These are phyloP conservation scores for Amanita molliuscula DNA, from an alignment of 768 basidiomycete species.

Conservation along the genomic window DNA sequence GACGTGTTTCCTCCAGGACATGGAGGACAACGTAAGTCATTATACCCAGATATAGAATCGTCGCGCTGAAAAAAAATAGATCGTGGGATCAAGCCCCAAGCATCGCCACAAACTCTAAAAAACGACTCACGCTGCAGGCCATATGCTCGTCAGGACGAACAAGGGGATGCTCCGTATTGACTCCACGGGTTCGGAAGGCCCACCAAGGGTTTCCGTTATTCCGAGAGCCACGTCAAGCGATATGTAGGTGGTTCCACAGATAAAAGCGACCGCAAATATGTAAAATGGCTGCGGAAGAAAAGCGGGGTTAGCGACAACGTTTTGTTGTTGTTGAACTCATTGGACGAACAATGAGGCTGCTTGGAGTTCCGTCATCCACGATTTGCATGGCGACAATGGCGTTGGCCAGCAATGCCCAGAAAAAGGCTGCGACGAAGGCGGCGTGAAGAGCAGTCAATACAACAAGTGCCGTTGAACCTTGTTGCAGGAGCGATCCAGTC, in stretches of 20 bases:
- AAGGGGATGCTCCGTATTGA: slow-evolving; percentile 53
- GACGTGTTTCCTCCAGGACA: slow-evolving; percentile 69
- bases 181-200: slow-evolving; percentile 37
- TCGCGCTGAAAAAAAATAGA: background rate
- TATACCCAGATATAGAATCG: slow-evolving; percentile 52
- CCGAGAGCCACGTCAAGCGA: slow-evolving; percentile 63
- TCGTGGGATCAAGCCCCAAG: background rate
- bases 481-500: slow-evolving; percentile 67
- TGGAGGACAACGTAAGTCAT: slow-evolving; percentile 76
- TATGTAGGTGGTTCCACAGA: slow-evolving; percentile 66
- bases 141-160: slow-evolving; percentile 61
- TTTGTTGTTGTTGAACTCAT: background rate
- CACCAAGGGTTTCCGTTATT: slow-evolving; percentile 44
- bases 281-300: slow-evolving; percentile 45
- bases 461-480: slow-evolving; percentile 64
- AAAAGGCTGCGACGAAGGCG: slow-evolving; percentile 63
- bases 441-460: slow-evolving; percentile 72
- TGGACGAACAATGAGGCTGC: slow-evolving; percentile 49
- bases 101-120: background rate
- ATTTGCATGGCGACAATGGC: slow-evolving; percentile 78
- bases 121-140: slow-evolving; percentile 63
- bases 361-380: slow-evolving; percentile 83
- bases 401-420: slow-evolving; percentile 73
- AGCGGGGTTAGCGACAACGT: background rate
- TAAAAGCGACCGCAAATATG: slow-evolving; percentile 45